Evolutionary conservation across 2,329 filamentous ascomycete genomes (phyloP), one percentile per base, ranked within the genome.

Genomic region (Cordyceps javanica): DNA sequence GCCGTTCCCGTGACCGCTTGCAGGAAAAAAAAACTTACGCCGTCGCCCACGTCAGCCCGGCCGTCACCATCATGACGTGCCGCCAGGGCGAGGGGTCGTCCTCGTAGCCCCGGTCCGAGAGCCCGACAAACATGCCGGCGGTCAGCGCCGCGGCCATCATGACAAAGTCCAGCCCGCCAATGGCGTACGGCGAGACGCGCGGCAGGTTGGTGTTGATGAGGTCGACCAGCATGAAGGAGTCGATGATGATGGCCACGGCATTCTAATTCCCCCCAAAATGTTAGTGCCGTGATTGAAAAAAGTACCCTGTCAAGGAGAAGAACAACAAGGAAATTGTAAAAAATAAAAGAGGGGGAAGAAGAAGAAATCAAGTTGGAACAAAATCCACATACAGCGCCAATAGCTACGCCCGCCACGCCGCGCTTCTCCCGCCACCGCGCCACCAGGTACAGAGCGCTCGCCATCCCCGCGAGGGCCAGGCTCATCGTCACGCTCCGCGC

Each of bases 241-340:
- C 55, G 30, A 57, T 57, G 48, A 57, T 26, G 28, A 57, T 57
- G 28, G 55, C 55, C 23, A 57, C 55, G n/a, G 34, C 46, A 34
- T 57, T 57, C 55, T 57, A 11, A 11, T 9, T 7, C 21, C 8
- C 4, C 11, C 11, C 8, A 44, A 23, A 28, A 2, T 10, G 16
- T 26, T 2, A 39, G 5, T 7, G 34, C n/a, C 1, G 14, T n/a
- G n/a, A n/a, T 36, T 7, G 34, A 2, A 36, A 36, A n/a, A n/a
- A n/a, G n/a, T n/a, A n/a, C n/a, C n/a, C n/a, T n/a, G n/a, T n/a
- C n/a, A n/a, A n/a, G n/a, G n/a, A n/a, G n/a, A n/a, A n/a, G n/a
- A n/a, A n/a, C n/a, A n/a, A 21, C 16, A 39, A 39, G 19, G n/a
- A 7, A 9, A 8, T n/a, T 28, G 11, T 8, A 19, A 9, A 25